Conservation (phyloP, 257 asterid genomes). For the Eustoma russellianum region DNA sequence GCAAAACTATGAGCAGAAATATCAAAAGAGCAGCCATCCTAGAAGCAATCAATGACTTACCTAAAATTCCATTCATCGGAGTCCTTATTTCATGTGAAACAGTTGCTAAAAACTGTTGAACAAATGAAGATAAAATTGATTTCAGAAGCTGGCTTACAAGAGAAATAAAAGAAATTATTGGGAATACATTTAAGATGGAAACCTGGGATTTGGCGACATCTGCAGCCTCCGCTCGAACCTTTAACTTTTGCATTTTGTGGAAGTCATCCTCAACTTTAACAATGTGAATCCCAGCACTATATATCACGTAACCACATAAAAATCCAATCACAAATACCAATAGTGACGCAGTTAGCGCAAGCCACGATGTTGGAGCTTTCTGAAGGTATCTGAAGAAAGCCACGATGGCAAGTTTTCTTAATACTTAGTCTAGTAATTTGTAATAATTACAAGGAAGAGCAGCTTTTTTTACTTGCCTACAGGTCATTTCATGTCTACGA, state of each 20-base stretch:
- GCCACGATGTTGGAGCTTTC: slow-evolving; percentile 62
- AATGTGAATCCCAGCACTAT: slow-evolving; percentile 60
- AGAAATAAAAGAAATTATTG: slow-evolving; percentile 5
- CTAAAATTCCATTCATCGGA: slow-evolving; percentile 93
- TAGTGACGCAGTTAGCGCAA: slow-evolving; percentile 45
- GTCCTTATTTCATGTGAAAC: slow-evolving; percentile 98
- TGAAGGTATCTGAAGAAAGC: slow-evolving; percentile 52
- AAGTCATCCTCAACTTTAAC: slow-evolving; percentile 74
- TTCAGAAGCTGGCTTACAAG: slow-evolving; percentile 9
- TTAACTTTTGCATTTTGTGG: slow-evolving; percentile 59
- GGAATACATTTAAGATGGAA: slow-evolving; percentile 3
- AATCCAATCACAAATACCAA: slow-evolving; percentile 43
- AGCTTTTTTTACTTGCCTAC: slow-evolving; percentile 43
- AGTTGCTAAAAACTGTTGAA: slow-evolving; percentile 76
- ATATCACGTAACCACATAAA: slow-evolving; percentile 53
- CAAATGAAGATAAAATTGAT: not conserved
- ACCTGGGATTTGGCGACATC: slow-evolving; percentile 96
- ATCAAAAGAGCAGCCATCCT: not conserved
- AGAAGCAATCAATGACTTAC: slow-evolving; percentile 24
- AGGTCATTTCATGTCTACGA: slow-evolving; percentile 84
- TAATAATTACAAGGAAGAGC: not conserved
- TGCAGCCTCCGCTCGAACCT: slow-evolving; percentile 89
- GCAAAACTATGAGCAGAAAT: too few relatives aligned
- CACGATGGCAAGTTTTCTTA: slow-evolving; percentile 5
- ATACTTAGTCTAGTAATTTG: not conserved